Percentiles rank a stretch among this genome's conserved stretches.
phyloP scores from a whole-genome alignment of 176 grass and related monocot genomes.

The Alloteropsis semialata region DNA sequence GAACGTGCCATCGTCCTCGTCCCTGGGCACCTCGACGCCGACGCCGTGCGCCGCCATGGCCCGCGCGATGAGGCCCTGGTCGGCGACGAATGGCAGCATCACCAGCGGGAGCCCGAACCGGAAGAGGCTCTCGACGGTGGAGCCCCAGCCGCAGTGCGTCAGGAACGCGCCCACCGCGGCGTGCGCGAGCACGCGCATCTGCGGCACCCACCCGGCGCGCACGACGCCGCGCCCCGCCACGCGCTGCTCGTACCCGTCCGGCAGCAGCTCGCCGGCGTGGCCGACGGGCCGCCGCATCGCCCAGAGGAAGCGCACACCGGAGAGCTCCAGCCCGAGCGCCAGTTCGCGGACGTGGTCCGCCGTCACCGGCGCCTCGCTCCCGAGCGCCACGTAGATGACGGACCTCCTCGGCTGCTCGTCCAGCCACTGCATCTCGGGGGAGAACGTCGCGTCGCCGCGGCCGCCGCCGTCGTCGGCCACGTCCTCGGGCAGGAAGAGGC shows the following conservation, averaged over 20 bases:
- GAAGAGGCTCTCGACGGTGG: conserved; percentile 32
- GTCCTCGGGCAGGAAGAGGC: conserved; percentile 12
- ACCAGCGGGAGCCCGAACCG: conserved; percentile 38
- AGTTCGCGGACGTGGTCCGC: conserved; percentile 10
- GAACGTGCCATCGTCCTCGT: conserved; percentile 25
- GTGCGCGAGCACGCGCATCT: conserved; percentile 38
- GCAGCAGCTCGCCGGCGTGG: neutral
- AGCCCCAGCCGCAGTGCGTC: conserved; percentile 49
- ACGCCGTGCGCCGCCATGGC: neutral
- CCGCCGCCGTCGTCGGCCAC: neutral
- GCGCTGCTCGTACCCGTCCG: conserved; percentile 21
- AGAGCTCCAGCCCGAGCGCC: conserved; percentile 28
- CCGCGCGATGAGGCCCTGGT: conserved; percentile 33
- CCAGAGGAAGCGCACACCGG: conserved; percentile 43
- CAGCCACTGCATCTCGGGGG: neutral
- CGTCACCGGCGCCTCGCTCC: conserved; percentile 39
- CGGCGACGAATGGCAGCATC: conserved; percentile 27
- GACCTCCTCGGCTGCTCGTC: neutral
- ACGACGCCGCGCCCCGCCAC: conserved; percentile 18
- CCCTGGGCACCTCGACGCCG: conserved; percentile 23
- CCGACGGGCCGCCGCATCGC: conserved; percentile 13
- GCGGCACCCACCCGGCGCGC: conserved; percentile 36
- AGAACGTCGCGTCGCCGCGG: no score
- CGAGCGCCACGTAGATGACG: conserved; percentile 42
- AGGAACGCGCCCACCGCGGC: conserved; percentile 36